Evolutionary conservation across 352 stramenopile genomes (phyloP).

Genomic region (Pythium chondricola): DNA sequence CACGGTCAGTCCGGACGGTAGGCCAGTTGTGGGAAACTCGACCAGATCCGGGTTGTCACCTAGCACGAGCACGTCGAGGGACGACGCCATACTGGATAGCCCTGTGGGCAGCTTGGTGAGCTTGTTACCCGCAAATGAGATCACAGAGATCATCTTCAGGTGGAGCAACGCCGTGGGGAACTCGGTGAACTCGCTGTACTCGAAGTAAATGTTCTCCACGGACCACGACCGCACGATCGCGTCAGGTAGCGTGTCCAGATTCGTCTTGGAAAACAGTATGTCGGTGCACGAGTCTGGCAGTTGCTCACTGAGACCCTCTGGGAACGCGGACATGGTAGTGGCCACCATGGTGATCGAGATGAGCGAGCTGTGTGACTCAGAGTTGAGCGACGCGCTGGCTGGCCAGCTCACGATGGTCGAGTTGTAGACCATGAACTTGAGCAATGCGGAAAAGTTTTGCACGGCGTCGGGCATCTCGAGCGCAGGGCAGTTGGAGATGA

Average conservation of each 20-base stretch:
- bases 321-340: slow-evolving; percentile 12
- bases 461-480: slow-evolving; percentile 21
- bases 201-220: slow-evolving; percentile 19
- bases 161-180: slow-evolving; percentile 10
- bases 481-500: slow-evolving; percentile 27
- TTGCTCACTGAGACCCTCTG: slow-evolving; percentile 6
- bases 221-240: slow-evolving; percentile 3
- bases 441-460: slow-evolving; percentile 23
- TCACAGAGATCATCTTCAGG: slow-evolving; percentile 3
- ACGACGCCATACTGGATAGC: slow-evolving; percentile 1
- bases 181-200: slow-evolving; percentile 15
- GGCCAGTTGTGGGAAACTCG: slow-evolving; percentile 1
- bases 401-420: slow-evolving; percentile 24
- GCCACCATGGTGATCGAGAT: slow-evolving; percentile 19
- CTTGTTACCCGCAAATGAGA: slow-evolving; percentile 14
- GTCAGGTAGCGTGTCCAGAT: slow-evolving; percentile 12
- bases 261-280: slow-evolving; percentile 13
- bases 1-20: slow-evolving; percentile 2
- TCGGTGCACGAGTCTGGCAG: slow-evolving; percentile 22
- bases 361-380: slow-evolving; percentile 11
- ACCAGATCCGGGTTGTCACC: slow-evolving; percentile 12
- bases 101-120: slow-evolving; percentile 1
- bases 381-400: slow-evolving; percentile 19
- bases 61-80: slow-evolving; percentile 6
- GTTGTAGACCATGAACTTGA: slow-evolving; percentile 35